Percentiles rank a stretch among this genome's conserved stretches.
Conservation (phyloP, 495 filamentous ascomycete species). For the Aspergillus incahuasiensis region DNA sequence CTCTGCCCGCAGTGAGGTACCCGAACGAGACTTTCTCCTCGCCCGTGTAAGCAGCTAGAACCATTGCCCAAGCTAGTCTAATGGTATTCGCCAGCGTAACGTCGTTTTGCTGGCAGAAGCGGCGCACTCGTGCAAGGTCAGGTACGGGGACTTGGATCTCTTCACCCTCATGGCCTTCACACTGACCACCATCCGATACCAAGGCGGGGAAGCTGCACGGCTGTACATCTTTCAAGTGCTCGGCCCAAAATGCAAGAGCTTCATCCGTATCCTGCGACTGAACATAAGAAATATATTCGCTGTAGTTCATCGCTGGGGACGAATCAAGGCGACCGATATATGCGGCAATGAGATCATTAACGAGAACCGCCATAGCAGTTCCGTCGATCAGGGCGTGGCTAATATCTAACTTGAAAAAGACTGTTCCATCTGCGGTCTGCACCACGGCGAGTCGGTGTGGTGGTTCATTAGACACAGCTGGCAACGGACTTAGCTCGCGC, state of each 20-base stretch:
- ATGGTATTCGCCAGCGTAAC: neutral
- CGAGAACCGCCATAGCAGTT: conserved; percentile 22
- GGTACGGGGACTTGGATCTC: neutral
- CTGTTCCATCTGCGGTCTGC: conserved; percentile 8
- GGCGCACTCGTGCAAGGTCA: neutral
- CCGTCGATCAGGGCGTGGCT: conserved; percentile 41
- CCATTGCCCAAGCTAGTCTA: neutral
- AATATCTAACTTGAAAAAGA: conserved; percentile 36
- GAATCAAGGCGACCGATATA: conserved; percentile 9
- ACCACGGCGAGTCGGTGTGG: neutral
- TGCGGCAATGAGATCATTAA: conserved; percentile 19
- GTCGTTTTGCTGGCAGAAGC: neutral
- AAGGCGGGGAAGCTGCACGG: conserved; percentile 21
- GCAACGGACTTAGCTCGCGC: neutral
- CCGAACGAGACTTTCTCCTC: neutral
- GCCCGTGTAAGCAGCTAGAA: neutral
- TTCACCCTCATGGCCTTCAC: neutral
- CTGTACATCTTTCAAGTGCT: conserved; percentile 24
- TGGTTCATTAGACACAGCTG: neutral
- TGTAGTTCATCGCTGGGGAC: neutral
- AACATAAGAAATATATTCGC: neutral
- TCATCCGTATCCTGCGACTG: neutral
- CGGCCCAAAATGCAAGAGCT: neutral
- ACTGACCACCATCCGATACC: too few species aligned
- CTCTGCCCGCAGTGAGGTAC: neutral